A percentile compares a stretch with the other conserved stretches of the same genome.
phyloP scores from a whole-genome alignment of 2,329 filamentous ascomycete genomes.

The Pyricularia sp. region DNA sequence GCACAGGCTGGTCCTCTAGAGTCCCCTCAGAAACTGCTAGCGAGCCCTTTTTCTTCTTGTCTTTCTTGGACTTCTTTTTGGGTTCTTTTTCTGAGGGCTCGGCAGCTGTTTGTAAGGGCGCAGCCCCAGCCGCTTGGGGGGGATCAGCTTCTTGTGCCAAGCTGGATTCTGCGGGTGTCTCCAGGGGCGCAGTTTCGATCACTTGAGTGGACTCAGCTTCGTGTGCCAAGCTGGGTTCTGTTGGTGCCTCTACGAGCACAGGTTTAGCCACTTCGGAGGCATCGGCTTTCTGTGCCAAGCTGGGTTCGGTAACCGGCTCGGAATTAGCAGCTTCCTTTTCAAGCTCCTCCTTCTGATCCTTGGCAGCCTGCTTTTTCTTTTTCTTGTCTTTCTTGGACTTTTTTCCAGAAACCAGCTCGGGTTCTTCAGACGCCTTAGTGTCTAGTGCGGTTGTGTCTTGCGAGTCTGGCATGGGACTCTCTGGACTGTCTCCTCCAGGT shows the following conservation, averaged over 20 bases:
- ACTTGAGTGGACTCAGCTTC: background rate
- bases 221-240: too few species aligned
- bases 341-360: background rate
- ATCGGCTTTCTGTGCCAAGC: background rate
- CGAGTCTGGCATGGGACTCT: background rate
- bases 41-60: background rate
- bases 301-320: background rate
- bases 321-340: background rate
- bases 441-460: background rate
- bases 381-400: constrained; percentile 5
- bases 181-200: background rate
- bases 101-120: background rate
- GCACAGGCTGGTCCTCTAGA: background rate
- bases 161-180: background rate
- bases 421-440: background rate
- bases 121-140: background rate
- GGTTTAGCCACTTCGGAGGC: background rate
- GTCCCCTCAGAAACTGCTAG: background rate
- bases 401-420: background rate
- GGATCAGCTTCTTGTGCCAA: background rate
- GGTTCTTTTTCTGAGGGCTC: background rate
- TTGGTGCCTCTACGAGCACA: too few species aligned
- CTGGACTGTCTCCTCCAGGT: background rate
- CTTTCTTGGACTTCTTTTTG: background rate
- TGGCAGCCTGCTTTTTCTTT: background rate